Evolutionary conservation across 805 yeast species (phyloP), one percentile per base, ranked within the genome.

Genomic region (Lipomyces kockii): DNA sequence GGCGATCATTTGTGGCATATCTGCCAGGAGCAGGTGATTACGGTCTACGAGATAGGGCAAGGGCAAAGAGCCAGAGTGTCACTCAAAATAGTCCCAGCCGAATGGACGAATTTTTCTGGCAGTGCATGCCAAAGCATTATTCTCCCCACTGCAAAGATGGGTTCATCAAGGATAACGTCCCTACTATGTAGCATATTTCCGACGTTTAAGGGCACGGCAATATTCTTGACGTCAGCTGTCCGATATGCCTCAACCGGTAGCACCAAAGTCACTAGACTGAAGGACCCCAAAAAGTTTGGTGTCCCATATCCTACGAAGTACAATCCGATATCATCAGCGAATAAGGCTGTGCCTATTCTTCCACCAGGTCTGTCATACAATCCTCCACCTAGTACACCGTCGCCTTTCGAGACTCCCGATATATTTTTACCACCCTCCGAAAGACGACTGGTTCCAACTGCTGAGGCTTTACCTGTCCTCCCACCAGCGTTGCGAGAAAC

Each of bases 311-410:
- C 90, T 35, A 82, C 88, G 65, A 82, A 83, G 70, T 90, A 81
- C 80, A 89, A 90, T 76, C 83, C 86, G 8, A 80, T 79, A 53
- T 81, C 87, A 65, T 89, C 94, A 27, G 88, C 91, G 8, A 84
- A 83, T 73, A 90, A 88, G 75, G 86, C 89, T 77, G 84, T 84
- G 71, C 84, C 85, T 67, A 76, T 80, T 62, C 79, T 84, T 22
- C 85, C 88, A 0, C 80, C 83, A 29, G 94, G 94, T 4, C 78
- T 90, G 34, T 85, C 86, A 53, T 82, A 80, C 73, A 82, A 85
- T 70, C 88, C 87, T 22, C 84, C 91, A 54, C 92, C 92, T 29
- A 85, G 93, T 2, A 84, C 89, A 14, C 82, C 88, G 34, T 78
- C 84, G 12, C 85, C 77, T 66, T 77, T 69, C 77, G 84, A 80